Evolutionary conservation across 768 basidiomycete genomes (phyloP).

Genomic region (Rhodotorula toruloides): DNA sequence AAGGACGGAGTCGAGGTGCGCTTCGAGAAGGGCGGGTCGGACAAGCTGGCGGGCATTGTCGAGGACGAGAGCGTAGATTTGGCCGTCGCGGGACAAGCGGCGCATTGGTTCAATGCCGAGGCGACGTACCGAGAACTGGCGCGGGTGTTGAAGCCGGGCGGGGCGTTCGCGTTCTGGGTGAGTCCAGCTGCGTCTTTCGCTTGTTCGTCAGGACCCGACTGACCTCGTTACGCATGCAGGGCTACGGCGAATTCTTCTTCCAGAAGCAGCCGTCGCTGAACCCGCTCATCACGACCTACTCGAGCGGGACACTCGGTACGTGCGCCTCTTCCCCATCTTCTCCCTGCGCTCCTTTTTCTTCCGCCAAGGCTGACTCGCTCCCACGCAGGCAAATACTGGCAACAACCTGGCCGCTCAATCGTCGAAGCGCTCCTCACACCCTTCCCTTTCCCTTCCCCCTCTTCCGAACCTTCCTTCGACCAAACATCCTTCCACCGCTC

Average conservation of each 20-base stretch:
- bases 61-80: slow-evolving; percentile 60
- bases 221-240: slow-evolving; percentile 36
- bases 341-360: slow-evolving; percentile 3
- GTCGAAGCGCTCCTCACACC: slow-evolving; percentile 65
- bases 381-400: slow-evolving; percentile 68
- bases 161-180: slow-evolving; percentile 71
- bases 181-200: slow-evolving; percentile 31
- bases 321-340: neutral
- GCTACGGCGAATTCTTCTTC: slow-evolving; percentile 68
- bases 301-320: slow-evolving; percentile 52
- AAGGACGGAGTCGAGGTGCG: slow-evolving; percentile 43
- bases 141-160: slow-evolving; percentile 59
- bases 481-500: slow-evolving; percentile 1
- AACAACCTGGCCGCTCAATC: slow-evolving; percentile 72
- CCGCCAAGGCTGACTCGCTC: neutral
- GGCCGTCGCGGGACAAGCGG: slow-evolving; percentile 66
- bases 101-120: slow-evolving; percentile 75
- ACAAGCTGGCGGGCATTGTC: slow-evolving; percentile 54
- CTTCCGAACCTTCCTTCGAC: neutral
- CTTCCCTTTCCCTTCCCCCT: slow-evolving; percentile 51
- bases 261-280: slow-evolving; percentile 58
- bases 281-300: slow-evolving; percentile 59
- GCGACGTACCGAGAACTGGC: slow-evolving; percentile 65
- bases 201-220: neutral
- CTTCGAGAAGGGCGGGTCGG: slow-evolving; percentile 48